Conservation (phyloP, 2,329 filamentous ascomycete species). For the Zymoseptoria crescenta region DNA sequence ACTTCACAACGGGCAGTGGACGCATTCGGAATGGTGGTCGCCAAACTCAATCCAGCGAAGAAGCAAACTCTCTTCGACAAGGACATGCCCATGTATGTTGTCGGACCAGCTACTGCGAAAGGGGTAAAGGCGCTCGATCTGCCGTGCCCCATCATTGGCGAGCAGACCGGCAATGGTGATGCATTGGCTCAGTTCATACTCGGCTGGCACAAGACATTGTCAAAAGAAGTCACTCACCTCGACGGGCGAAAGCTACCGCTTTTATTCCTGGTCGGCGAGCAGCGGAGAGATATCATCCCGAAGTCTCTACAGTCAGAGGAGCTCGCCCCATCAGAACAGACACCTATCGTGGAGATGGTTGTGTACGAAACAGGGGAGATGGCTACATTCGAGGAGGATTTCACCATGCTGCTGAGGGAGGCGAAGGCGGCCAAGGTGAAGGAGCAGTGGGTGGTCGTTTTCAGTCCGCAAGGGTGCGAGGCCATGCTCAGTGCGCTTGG, state of each 20-base stretch:
- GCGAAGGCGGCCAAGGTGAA: conserved; percentile 26
- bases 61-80: conserved; percentile 33
- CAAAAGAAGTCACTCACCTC: conserved; percentile 21
- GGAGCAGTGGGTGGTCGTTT: conserved; percentile 66
- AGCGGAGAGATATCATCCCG: conserved; percentile 82
- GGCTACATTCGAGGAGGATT: conserved; percentile 65
- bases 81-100: conserved; percentile 63
- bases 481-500: conserved; percentile 50
- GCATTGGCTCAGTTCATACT: conserved; percentile 71
- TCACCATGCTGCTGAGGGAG: conserved; percentile 44
- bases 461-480: conserved; percentile 55
- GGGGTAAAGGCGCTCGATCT: conserved; percentile 53
- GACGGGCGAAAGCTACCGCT: conserved; percentile 51
- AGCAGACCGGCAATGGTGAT: conserved; percentile 78
- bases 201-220: conserved; percentile 56
- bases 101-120: conserved; percentile 72
- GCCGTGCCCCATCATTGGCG: conserved; percentile 59
- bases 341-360: conserved; percentile 67
- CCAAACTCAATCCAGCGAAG: conserved; percentile 37
- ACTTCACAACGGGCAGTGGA: conserved; percentile 80
- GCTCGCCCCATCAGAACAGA: conserved; percentile 45
- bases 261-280: conserved; percentile 84
- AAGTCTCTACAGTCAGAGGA: conserved; percentile 58
- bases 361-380: conserved; percentile 84
- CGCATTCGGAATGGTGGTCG: conserved; percentile 59